A percentile compares a stretch with the other conserved stretches of the same genome.
phyloP scores from a whole-genome alignment of 345 rosid genomes.

The Brassica nigra region DNA sequence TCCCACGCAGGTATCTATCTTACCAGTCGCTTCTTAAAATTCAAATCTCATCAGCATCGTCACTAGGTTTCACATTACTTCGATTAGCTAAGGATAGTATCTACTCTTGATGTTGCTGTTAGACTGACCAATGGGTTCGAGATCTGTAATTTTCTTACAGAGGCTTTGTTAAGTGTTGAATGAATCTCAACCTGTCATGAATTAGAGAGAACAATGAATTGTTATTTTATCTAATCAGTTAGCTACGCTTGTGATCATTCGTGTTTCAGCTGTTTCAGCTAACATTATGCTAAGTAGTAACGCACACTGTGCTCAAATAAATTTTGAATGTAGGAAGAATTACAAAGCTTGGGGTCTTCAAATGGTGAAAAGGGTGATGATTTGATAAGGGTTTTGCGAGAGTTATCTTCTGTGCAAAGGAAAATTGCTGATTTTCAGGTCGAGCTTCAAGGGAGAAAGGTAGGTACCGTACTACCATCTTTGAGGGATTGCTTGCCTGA shows the following conservation, averaged over 20 bases:
- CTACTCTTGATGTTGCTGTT: background rate
- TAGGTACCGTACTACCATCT: slow-evolving; percentile 19
- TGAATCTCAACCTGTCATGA: slow-evolving; percentile 5
- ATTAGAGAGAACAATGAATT: slow-evolving; percentile 5
- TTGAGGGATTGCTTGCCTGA: slow-evolving; percentile 3
- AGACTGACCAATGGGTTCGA: slow-evolving; percentile 2
- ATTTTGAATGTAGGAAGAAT: slow-evolving; percentile 47
- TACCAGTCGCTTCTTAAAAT: slow-evolving; percentile 2
- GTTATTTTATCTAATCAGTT: background rate
- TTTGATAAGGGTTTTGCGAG: slow-evolving; percentile 75
- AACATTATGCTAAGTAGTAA: background rate
- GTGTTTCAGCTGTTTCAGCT: no score
- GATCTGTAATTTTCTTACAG: slow-evolving; percentile 21
- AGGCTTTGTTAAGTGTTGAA: background rate
- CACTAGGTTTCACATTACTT: slow-evolving; percentile 2
- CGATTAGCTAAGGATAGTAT: background rate
- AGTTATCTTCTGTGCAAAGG: slow-evolving; percentile 83
- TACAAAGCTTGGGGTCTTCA: slow-evolving; percentile 57
- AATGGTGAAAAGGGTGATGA: slow-evolving; percentile 81
- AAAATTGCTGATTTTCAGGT: slow-evolving; percentile 95
- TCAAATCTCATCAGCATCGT: no score
- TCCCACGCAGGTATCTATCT: slow-evolving; percentile 66
- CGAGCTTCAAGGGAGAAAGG: slow-evolving; percentile 99
- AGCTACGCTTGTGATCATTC: slow-evolving; percentile 1
- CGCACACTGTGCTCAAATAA: background rate